A percentile compares a stretch with the other conserved stretches of the same genome.
These are phyloP conservation scores for Myriosclerotinia curreyana DNA, from an alignment of 2,329 filamentous ascomycete species.

Conservation along the genomic window DNA sequence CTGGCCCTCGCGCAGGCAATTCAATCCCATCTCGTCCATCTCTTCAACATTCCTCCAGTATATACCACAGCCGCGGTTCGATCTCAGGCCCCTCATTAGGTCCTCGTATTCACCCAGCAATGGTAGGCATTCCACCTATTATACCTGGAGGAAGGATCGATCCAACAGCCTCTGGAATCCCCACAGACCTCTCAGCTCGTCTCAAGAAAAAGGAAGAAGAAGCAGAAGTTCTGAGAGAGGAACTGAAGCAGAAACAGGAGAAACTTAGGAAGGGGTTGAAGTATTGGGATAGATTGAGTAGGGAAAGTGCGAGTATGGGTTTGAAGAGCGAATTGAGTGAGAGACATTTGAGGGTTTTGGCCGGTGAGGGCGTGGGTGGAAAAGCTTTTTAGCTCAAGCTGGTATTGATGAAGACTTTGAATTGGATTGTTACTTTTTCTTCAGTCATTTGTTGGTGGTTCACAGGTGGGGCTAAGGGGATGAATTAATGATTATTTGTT, in stretches of 20 bases:
- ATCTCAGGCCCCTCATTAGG: constrained; percentile 26
- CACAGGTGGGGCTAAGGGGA: not conserved
- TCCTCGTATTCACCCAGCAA: constrained; percentile 38
- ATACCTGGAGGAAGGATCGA: constrained; percentile 39
- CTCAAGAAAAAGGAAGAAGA: constrained; percentile 39
- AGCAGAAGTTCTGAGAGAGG: constrained; percentile 35
- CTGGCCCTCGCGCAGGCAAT: constrained; percentile 36
- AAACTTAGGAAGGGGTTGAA: constrained; percentile 37
- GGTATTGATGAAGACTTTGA: not conserved
- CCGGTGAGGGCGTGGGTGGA: constrained; percentile 39
- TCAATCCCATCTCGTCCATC: constrained; percentile 32
- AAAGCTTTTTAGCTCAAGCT: constrained; percentile 36
- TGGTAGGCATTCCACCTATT: constrained; percentile 37
- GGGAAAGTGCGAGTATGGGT: constrained; percentile 34
- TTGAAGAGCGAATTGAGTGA: constrained; percentile 39
- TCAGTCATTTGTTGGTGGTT: not conserved
- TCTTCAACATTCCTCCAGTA: constrained; percentile 32
- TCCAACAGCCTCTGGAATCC: constrained; percentile 35
- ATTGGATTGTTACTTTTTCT: not conserved
- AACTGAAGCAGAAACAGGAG: constrained; percentile 37
- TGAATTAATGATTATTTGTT: not conserved
- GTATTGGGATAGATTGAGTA: constrained; percentile 37
- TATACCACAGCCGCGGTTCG: constrained; percentile 29
- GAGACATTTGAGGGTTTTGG: constrained; percentile 38
- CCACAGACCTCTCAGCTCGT: constrained; percentile 33